Evolutionary conservation across 352 stramenopile genomes (phyloP).

Genomic region (Globisporangium heterothallicum): DNA sequence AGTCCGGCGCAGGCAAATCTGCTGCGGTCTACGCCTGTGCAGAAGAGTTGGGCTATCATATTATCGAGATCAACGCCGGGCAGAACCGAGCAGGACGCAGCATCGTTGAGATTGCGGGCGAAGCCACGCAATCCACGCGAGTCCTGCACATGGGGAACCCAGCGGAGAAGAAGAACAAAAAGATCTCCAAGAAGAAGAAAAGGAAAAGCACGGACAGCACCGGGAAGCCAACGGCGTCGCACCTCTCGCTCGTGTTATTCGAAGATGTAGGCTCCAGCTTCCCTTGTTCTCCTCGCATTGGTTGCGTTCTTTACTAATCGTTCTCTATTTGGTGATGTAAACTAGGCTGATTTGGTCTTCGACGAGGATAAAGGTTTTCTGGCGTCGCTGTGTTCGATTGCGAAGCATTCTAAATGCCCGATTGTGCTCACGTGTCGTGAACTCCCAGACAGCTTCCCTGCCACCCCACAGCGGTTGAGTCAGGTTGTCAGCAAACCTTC

Average conservation of each 20-base stretch:
- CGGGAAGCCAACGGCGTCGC: slow-evolving; percentile 27
- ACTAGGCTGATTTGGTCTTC: slow-evolving; percentile 65
- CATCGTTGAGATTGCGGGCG: slow-evolving; percentile 70
- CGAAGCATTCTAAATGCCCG: slow-evolving; percentile 74
- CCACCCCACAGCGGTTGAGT: slow-evolving; percentile 35
- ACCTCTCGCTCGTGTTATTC: slow-evolving; percentile 78
- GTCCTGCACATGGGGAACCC: slow-evolving; percentile 44
- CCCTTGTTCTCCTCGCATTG: not conserved
- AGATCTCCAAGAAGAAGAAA: slow-evolving; percentile 34
- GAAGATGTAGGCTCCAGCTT: slow-evolving; percentile 47
- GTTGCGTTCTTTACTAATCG: not conserved
- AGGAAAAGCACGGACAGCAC: slow-evolving; percentile 31
- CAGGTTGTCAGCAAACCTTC: slow-evolving; percentile 38
- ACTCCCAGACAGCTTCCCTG: slow-evolving; percentile 54
- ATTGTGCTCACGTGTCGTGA: slow-evolving; percentile 70
- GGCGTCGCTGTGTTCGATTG: slow-evolving; percentile 62
- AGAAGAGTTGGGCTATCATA: slow-evolving; percentile 73
- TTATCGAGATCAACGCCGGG: slow-evolving; percentile 83
- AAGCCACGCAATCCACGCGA: slow-evolving; percentile 78
- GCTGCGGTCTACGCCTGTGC: slow-evolving; percentile 76
- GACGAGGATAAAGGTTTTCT: slow-evolving; percentile 81
- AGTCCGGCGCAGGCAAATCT: slow-evolving; percentile 70
- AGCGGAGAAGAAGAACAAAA: slow-evolving; percentile 40
- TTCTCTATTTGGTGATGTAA: slow-evolving; percentile 1
- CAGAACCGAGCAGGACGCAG: slow-evolving; percentile 66